Evolutionary conservation across 257 asterid species (phyloP).

Genomic region (Nicotiana obtusifolia): DNA sequence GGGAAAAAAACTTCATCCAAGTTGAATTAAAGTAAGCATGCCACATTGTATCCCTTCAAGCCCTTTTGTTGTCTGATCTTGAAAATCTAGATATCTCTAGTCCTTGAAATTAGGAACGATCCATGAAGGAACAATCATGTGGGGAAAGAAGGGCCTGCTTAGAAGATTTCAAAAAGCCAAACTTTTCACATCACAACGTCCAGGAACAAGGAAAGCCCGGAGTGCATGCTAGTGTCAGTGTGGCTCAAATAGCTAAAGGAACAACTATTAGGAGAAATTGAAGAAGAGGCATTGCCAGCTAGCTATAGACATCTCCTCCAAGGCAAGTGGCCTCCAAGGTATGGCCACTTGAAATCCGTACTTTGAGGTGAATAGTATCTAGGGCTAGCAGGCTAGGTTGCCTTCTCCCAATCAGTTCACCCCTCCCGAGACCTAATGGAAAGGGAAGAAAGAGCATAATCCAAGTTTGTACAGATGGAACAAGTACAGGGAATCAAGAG

Average conservation of each 20-base stretch:
- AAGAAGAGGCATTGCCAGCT: background rate
- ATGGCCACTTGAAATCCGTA: background rate
- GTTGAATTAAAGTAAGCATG: background rate
- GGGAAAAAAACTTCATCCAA: background rate
- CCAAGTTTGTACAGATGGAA: background rate
- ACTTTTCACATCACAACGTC: background rate
- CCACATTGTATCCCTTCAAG: background rate
- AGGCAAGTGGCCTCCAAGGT: background rate
- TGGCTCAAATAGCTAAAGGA: background rate
- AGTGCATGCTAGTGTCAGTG: background rate
- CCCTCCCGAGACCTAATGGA: background rate
- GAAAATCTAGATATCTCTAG: background rate
- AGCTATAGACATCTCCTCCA: background rate
- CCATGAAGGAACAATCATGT: background rate
- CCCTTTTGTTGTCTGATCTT: background rate
- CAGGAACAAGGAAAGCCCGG: background rate
- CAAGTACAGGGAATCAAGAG: background rate
- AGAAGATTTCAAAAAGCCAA: background rate
- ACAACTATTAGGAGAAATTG: background rate
- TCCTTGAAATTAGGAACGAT: background rate
- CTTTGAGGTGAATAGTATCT: background rate
- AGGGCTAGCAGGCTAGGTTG: background rate
- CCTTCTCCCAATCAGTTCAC: background rate
- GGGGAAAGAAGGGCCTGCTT: background rate
- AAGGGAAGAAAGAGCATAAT: background rate